Evolutionary conservation across 148 eudicot genomes (phyloP), one percentile per base, ranked within the genome.

Genomic region (Euryodendron excelsum): DNA sequence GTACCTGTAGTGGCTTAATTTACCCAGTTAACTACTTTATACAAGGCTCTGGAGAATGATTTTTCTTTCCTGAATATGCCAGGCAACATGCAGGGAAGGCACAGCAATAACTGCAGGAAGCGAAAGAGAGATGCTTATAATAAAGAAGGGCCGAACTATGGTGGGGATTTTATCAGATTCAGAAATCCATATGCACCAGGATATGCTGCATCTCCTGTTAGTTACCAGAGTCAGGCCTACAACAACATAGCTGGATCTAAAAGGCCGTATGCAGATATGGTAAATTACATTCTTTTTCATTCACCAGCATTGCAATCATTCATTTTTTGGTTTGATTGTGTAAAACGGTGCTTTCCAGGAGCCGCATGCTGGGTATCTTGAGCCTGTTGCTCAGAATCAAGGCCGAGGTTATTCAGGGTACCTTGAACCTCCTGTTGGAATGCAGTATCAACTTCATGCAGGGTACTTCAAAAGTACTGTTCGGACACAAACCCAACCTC

Each of bases 351-450:
- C 25, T 58, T 66, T 67, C 48, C 78, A 82, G 85, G 85, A 66
- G 70, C 85, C 81, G 36, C 85, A 78, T 50, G 81, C 81, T 78
- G 81, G 85, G n/a, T 82, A 73, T 45, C 15, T 82, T 47, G 81
- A 82, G 25, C 81, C 81, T 20, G 74, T 60, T 21, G 36, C 67
- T 59, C 50, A 20, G 61, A 66, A 58, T 62, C 75, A 48, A 56
- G 74, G 63, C 21, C 78, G 69, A 58, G 23, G 36, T 41, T 48
- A 48, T 78, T 63, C 62, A 39, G 81, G 62, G 72, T 69, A 52
- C 37, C 8, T 45, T 73, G 78, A 82, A 45, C 75, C 81, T 73
- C 61, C 75, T 21, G 25, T 48, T 66, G 23, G 48, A 44, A 45
- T 28, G 74, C 84, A 48, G 52, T 78, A 69, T 78, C 75, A 33